Evolutionary conservation across 768 basidiomycete genomes (phyloP).

Genomic region (Boletus rubroflammeus): DNA sequence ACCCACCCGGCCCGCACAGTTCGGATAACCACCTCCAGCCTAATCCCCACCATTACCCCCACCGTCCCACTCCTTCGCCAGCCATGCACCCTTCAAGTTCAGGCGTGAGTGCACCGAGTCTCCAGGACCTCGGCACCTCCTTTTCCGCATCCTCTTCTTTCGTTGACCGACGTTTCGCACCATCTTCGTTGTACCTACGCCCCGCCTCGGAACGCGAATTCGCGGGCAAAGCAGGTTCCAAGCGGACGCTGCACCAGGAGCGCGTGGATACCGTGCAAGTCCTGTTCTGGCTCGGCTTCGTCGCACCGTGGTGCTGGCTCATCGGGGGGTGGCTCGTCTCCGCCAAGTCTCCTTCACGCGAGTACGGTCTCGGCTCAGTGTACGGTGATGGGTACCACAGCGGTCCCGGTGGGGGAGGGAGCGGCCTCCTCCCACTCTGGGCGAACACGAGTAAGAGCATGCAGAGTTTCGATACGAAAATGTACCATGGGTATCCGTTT

Average conservation of each 20-base stretch:
- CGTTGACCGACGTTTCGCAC: constrained; percentile 48
- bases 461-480: constrained; percentile 43
- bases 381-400: constrained; percentile 17
- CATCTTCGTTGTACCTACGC: constrained; percentile 38
- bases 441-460: constrained; percentile 40
- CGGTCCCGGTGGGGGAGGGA: constrained; percentile 40
- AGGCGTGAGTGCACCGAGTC: constrained; percentile 23
- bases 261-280: constrained; percentile 42
- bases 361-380: neutral
- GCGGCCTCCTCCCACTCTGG: constrained; percentile 30
- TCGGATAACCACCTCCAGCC: constrained; percentile 18
- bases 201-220: constrained; percentile 32
- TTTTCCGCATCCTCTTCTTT: constrained; percentile 48
- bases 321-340: constrained; percentile 69
- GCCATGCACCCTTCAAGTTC: constrained; percentile 4
- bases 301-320: constrained; percentile 73
- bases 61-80: constrained; percentile 11
- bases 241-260: constrained; percentile 12
- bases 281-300: constrained; percentile 74
- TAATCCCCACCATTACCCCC: constrained; percentile 14
- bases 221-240: constrained; percentile 15
- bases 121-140: constrained; percentile 24
- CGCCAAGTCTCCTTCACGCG: constrained; percentile 13
- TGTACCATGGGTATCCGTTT: constrained; percentile 54
- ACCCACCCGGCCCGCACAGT: constrained; percentile 15